Conservation (phyloP, 164 flowering plant species). For the Saururus chinensis region DNA sequence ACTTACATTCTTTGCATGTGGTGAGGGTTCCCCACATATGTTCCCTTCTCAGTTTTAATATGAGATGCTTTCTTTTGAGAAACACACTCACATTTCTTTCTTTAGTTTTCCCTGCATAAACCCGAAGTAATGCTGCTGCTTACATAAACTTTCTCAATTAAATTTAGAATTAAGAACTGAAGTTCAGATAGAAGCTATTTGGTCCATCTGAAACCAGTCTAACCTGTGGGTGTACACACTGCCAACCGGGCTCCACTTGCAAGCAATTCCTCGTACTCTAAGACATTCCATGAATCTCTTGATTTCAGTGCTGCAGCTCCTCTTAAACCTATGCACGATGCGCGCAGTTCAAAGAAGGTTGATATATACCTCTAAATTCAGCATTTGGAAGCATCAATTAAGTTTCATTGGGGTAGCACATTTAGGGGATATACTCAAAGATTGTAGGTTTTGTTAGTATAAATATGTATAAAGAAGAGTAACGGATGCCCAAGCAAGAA, state of each 20-base stretch:
- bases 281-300: conserved; percentile 5
- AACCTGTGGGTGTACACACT: conserved; percentile 15
- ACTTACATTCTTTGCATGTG: conserved; percentile 21
- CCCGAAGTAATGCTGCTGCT: neutral
- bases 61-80: neutral
- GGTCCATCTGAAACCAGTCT: too few relatives aligned
- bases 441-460: too few relatives aligned
- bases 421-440: too few relatives aligned
- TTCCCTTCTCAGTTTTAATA: conserved; percentile 11
- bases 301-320: conserved; percentile 21
- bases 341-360: neutral
- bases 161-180: too few relatives aligned
- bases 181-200: too few relatives aligned
- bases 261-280: conserved; percentile 12
- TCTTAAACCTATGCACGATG: conserved; percentile 15
- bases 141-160: too few relatives aligned
- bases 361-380: neutral
- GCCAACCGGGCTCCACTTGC: conserved; percentile 9
- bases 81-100: neutral
- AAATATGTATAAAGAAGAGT: too few relatives aligned
- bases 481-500: too few relatives aligned
- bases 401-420: too few relatives aligned
- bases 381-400: too few relatives aligned
- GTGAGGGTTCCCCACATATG: conserved; percentile 11
- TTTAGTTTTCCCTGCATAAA: neutral